phyloP scores from a whole-genome alignment of 441 rosid genomes.

The Jatropha podagrica region DNA sequence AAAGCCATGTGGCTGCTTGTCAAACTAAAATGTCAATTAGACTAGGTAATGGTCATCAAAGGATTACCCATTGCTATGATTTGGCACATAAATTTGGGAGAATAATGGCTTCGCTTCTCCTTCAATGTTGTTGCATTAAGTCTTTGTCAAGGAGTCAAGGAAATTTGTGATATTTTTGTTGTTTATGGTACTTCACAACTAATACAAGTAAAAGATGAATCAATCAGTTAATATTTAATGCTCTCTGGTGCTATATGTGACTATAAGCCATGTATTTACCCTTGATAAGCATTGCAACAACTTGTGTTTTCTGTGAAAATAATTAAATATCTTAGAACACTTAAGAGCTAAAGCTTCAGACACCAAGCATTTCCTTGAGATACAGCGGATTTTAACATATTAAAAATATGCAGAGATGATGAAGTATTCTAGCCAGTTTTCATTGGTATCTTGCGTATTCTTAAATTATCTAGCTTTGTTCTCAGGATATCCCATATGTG shows the following conservation, averaged over 20 bases:
- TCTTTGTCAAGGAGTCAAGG: background rate
- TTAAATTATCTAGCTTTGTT: conserved; percentile 4
- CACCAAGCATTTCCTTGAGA: background rate
- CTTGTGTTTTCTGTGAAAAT: background rate
- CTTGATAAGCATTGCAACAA: background rate
- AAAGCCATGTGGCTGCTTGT: background rate
- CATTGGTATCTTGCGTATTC: background rate
- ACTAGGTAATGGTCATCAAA: background rate
- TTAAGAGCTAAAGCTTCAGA: background rate
- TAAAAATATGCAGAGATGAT: background rate
- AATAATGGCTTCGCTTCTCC: background rate
- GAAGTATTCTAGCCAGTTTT: background rate
- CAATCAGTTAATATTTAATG: background rate
- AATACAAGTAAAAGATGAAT: background rate
- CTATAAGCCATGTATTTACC: background rate
- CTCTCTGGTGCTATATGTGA: background rate
- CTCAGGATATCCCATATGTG: background rate
- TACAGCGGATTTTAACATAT: background rate
- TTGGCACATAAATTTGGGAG: background rate
- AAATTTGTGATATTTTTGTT: background rate
- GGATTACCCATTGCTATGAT: background rate
- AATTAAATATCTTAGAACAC: background rate
- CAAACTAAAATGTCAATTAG: background rate
- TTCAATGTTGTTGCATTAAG: background rate
- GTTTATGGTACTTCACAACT: background rate